phyloP scores from a whole-genome alignment of 176 grass and related monocot genomes.

The sorghum (Sorghum bicolor) region DNA sequence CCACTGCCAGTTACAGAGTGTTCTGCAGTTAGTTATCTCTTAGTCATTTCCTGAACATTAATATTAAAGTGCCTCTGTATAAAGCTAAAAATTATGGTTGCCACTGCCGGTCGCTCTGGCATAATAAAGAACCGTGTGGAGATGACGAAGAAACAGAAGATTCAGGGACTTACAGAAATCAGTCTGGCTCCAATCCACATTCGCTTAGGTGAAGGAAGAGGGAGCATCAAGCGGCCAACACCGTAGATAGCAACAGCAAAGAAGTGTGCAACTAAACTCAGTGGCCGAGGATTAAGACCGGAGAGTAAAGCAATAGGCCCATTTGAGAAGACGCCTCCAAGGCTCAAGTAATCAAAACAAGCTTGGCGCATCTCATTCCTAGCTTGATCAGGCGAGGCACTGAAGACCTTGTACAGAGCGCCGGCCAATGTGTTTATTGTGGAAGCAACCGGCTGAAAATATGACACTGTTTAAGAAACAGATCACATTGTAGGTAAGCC shows the following conservation, averaged over 20 bases:
- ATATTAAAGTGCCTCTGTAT: neutral
- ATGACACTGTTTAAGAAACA: neutral
- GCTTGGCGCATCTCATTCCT: constrained; percentile 94
- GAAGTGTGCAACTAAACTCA: constrained; percentile 93
- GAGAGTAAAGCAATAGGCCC: constrained; percentile 90
- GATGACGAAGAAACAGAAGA: neutral
- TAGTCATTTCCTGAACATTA: neutral
- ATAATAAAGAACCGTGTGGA: neutral
- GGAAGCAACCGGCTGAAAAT: constrained; percentile 86
- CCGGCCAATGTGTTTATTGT: constrained; percentile 98
- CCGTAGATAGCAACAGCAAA: constrained; percentile 97
- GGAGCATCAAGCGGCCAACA: constrained; percentile 81
- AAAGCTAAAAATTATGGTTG: neutral
- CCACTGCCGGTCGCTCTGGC: neutral
- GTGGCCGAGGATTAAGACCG: constrained; percentile 88
- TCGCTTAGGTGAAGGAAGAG: constrained; percentile 72
- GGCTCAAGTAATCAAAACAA: constrained; percentile 95
- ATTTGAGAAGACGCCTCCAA: constrained; percentile 81
- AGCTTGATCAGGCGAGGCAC: constrained; percentile 82
- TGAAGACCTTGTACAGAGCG: constrained; percentile 95
- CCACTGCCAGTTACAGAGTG: neutral
- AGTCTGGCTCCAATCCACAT: constrained; percentile 80
- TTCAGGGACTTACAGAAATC: constrained; percentile 64
- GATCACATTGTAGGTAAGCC: neutral
- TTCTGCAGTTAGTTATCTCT: neutral